Conservation (phyloP, 768 basidiomycete genomes). For the Podaxis sp. region DNA sequence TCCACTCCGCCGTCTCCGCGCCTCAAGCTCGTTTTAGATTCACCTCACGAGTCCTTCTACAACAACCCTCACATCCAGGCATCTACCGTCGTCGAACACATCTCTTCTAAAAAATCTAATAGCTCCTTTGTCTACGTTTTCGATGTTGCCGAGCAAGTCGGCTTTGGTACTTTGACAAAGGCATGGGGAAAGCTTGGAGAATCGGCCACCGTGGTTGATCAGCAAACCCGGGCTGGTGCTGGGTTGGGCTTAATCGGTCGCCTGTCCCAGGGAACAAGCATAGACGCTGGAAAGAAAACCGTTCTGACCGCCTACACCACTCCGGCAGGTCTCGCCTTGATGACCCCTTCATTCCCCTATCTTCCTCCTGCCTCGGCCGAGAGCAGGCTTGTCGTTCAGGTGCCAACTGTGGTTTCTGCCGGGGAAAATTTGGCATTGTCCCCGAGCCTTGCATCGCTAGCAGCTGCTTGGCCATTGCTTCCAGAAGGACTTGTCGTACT, state of each 20-base stretch:
- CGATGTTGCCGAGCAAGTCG: slow-evolving; percentile 81
- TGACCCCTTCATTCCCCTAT: slow-evolving; percentile 76
- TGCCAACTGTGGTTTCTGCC: slow-evolving; percentile 69
- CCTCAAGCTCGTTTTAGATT: slow-evolving; percentile 23
- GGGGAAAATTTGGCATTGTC: slow-evolving; percentile 69
- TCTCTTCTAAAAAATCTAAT: slow-evolving; percentile 52
- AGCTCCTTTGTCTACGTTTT: slow-evolving; percentile 78
- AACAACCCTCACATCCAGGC: slow-evolving; percentile 48
- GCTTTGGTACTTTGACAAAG: slow-evolving; percentile 73
- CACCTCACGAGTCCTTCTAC: slow-evolving; percentile 30
- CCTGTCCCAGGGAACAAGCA: slow-evolving; percentile 76
- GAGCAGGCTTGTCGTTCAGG: slow-evolving; percentile 78
- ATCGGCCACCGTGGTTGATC: slow-evolving; percentile 55
- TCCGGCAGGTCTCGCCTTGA: slow-evolving; percentile 76
- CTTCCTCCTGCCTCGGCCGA: slow-evolving; percentile 61
- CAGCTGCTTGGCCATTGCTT: slow-evolving; percentile 56
- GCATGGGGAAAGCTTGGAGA: slow-evolving; percentile 50
- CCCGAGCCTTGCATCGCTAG: slow-evolving; percentile 72
- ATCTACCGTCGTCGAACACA: slow-evolving; percentile 65
- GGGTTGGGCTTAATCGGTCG: slow-evolving; percentile 78
- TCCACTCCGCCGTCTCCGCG: slow-evolving; percentile 36
- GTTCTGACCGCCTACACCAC: slow-evolving; percentile 81
- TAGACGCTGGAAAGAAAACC: slow-evolving; percentile 55
- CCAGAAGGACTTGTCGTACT: slow-evolving; percentile 69
- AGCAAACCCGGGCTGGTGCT: slow-evolving; percentile 85